A percentile compares a stretch with the other conserved stretches of the same genome.
Evolutionary conservation across 225 moss, liverwort and hornwort genomes (phyloP).

Genomic region (Pseudisothecium myosuroides): DNA sequence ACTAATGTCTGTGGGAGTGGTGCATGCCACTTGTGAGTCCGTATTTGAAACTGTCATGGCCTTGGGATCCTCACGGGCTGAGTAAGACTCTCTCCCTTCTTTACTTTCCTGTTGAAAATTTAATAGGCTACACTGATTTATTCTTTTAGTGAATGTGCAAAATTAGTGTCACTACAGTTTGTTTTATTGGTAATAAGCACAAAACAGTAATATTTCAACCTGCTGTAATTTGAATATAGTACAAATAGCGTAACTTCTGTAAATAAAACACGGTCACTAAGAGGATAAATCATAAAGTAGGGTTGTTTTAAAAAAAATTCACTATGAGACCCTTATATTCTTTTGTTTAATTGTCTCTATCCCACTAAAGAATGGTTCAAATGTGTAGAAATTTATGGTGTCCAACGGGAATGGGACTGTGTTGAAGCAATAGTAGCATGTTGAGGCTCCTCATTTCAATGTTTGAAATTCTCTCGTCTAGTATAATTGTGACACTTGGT

Average conservation of each 20-base stretch:
- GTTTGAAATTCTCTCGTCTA: no score
- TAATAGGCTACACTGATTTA: neutral
- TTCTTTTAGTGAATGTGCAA: neutral
- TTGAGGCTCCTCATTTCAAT: neutral
- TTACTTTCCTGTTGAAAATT: neutral
- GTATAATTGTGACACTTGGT: neutral
- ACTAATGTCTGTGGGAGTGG: constrained; percentile 90
- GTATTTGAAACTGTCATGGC: constrained; percentile 88
- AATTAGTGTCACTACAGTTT: neutral
- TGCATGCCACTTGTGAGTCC: constrained; percentile 81
- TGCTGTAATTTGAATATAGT: neutral
- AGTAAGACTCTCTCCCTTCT: constrained; percentile 28
- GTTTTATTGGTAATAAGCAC: no score
- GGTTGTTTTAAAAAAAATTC: no score
- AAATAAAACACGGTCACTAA: neutral
- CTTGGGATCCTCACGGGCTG: constrained; percentile 70
- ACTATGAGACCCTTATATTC: neutral
- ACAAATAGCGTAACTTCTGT: neutral
- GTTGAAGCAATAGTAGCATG: neutral
- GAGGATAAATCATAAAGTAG: neutral
- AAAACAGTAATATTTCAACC: neutral
- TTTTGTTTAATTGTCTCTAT: neutral
- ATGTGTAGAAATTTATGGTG: neutral
- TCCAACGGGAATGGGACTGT: neutral
- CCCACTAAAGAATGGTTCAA: neutral